These are phyloP conservation scores for Kockiozyma suomiensis DNA, from an alignment of 805 yeast genomes.

Conservation along the genomic window DNA sequence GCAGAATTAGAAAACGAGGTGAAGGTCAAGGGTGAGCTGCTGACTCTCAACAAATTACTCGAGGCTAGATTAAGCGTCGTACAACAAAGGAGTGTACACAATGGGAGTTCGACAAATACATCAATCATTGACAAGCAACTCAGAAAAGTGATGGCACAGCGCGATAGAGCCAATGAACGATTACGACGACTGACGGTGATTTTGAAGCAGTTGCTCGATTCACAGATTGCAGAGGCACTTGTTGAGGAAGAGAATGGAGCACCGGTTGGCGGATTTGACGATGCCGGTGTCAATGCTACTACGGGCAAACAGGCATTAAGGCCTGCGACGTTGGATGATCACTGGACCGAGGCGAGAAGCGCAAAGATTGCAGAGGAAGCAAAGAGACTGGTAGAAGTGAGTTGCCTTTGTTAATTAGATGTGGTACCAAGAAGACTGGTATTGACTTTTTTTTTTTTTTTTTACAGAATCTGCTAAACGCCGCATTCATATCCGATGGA, in stretches of 20 bases:
- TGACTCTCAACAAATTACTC: slow-evolving; percentile 2
- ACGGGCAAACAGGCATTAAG: neutral
- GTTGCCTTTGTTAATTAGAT: neutral
- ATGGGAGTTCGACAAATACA: neutral
- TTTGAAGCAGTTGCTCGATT: slow-evolving; percentile 13
- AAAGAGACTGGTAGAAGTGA: slow-evolving; percentile 16
- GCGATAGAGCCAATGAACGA: neutral
- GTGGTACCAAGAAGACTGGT: too few species aligned
- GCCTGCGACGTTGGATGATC: slow-evolving; percentile 9
- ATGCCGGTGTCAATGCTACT: neutral
- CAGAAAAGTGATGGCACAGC: neutral
- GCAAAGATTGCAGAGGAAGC: slow-evolving; percentile 13
- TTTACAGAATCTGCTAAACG: slow-evolving; percentile 18
- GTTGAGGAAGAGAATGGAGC: slow-evolving; percentile 28
- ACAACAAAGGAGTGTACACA: neutral
- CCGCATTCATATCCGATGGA: slow-evolving; percentile 7
- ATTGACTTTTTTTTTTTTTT: too few species aligned
- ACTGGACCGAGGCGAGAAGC: slow-evolving; percentile 14
- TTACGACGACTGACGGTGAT: slow-evolving; percentile 10
- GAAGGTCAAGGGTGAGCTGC: neutral
- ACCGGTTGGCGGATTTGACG: slow-evolving; percentile 26
- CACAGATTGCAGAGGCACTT: slow-evolving; percentile 10
- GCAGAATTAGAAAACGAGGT: slow-evolving; percentile 1
- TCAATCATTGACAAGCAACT: neutral
- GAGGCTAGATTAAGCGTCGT: neutral